A percentile compares a stretch with the other conserved stretches of the same genome.
These are phyloP conservation scores for Pythium scleroteichum DNA, from an alignment of 352 stramenopile genomes.

Conservation along the genomic window DNA sequence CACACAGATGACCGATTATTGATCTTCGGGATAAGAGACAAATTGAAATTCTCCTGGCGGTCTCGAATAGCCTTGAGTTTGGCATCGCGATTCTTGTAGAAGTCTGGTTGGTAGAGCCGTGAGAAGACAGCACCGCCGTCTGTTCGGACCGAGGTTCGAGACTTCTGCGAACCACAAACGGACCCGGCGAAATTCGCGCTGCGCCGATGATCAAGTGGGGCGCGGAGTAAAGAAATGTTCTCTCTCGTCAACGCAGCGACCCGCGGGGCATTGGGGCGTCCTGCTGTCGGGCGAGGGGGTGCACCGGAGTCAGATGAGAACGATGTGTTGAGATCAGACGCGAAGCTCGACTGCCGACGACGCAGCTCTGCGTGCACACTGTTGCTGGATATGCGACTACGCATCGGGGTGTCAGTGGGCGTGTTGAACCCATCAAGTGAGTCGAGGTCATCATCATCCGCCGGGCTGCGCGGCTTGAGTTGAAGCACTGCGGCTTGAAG, in stretches of 20 bases:
- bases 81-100: conserved; percentile 75
- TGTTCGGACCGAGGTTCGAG: conserved; percentile 69
- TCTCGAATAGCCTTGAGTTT: conserved; percentile 68
- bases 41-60: conserved; percentile 60
- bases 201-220: conserved; percentile 30
- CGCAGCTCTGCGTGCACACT: conserved; percentile 12
- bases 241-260: conserved; percentile 75
- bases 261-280: conserved; percentile 37
- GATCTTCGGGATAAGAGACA: conserved; percentile 60
- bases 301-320: conserved; percentile 46
- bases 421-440: conserved; percentile 16
- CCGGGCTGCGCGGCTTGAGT: conserved; percentile 12
- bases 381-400: conserved; percentile 19
- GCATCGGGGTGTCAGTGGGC: conserved; percentile 9
- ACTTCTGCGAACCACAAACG: conserved; percentile 72
- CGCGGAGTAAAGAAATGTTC: conserved; percentile 77
- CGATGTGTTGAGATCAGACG: conserved; percentile 24
- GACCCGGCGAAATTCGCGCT: conserved; percentile 48
- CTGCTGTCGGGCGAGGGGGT: conserved; percentile 29
- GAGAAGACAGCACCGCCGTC: conserved; percentile 83
- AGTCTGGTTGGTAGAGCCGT: conserved; percentile 81
- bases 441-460: conserved; percentile 25
- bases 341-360: conserved; percentile 24
- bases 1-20: conserved; percentile 57
- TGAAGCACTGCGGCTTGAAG: conserved; percentile 45